Conservation (phyloP, 495 filamentous ascomycete genomes). For the Lepidopterella palustris region DNA sequence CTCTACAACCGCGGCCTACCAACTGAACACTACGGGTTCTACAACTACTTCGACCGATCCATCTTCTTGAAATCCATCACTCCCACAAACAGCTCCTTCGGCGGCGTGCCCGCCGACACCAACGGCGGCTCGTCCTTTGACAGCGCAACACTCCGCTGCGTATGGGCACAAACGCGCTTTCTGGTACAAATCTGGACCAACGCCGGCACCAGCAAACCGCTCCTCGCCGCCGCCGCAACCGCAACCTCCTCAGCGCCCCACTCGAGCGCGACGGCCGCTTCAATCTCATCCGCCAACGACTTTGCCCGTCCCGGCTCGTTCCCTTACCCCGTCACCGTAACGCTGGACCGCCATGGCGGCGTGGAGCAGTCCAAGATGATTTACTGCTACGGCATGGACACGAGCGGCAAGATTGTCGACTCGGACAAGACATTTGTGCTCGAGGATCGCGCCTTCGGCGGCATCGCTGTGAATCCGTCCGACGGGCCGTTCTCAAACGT, state of each 20-base stretch:
- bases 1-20: constrained; percentile 74
- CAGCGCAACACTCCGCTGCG: constrained; percentile 63
- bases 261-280: constrained; percentile 27
- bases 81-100: constrained; percentile 15
- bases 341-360: constrained; percentile 75
- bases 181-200: constrained; percentile 86
- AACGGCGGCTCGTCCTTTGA: constrained; percentile 57
- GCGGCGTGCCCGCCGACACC: constrained; percentile 46
- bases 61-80: constrained; percentile 62
- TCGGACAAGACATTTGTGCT: constrained; percentile 45
- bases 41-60: constrained; percentile 82
- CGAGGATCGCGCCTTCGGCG: constrained; percentile 56
- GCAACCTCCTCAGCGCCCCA: constrained; percentile 14
- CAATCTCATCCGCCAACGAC: constrained; percentile 46
- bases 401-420: constrained; percentile 45
- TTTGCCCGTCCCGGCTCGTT: constrained; percentile 64
- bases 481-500: constrained; percentile 43
- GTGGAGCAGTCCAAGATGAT: constrained; percentile 54
- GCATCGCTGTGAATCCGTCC: constrained; percentile 53
- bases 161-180: constrained; percentile 77
- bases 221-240: constrained; percentile 7
- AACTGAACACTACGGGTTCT: constrained; percentile 90
- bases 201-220: constrained; percentile 13
- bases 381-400: constrained; percentile 62
- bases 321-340: constrained; percentile 79